Conservation (phyloP, 2,329 filamentous ascomycete genomes). For the Lecanoromycetidae sp. region DNA sequence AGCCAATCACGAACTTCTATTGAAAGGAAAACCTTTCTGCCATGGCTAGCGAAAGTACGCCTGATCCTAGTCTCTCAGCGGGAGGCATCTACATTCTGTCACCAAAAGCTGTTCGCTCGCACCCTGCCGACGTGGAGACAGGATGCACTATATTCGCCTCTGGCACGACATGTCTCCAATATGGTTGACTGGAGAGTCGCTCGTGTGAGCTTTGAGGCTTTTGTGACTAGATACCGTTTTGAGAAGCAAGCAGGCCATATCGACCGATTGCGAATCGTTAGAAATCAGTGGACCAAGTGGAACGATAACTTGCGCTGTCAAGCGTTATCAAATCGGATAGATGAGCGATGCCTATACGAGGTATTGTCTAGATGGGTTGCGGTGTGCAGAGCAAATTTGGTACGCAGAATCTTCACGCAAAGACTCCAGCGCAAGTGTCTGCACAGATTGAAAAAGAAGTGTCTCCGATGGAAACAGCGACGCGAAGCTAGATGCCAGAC, state of each 20-base stretch:
- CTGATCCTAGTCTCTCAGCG: slow-evolving; percentile 22
- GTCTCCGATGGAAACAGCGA: neutral
- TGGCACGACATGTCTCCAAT: slow-evolving; percentile 31
- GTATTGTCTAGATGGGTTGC: slow-evolving; percentile 51
- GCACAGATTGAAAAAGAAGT: slow-evolving; percentile 3
- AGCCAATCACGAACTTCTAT: slow-evolving; percentile 21
- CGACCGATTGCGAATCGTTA: slow-evolving; percentile 41
- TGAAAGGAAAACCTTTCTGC: slow-evolving; percentile 25
- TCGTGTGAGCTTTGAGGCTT: slow-evolving; percentile 36
- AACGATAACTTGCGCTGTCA: slow-evolving; percentile 47
- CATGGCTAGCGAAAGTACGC: slow-evolving; percentile 27
- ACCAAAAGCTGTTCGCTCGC: slow-evolving; percentile 27
- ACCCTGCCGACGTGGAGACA: slow-evolving; percentile 32
- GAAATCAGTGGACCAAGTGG: slow-evolving; percentile 49
- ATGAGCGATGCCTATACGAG: slow-evolving; percentile 44
- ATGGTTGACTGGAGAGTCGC: slow-evolving; percentile 36
- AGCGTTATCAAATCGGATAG: slow-evolving; percentile 40
- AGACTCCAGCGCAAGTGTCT: slow-evolving; percentile 13
- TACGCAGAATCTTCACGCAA: slow-evolving; percentile 28
- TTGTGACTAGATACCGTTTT: slow-evolving; percentile 36
- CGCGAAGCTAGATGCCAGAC: neutral
- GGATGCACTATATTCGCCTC: slow-evolving; percentile 32
- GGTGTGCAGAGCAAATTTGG: slow-evolving; percentile 34
- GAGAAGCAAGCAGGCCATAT: slow-evolving; percentile 38
- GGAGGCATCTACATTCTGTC: slow-evolving; percentile 24